phyloP scores from a whole-genome alignment of 305 asterid species.

The Rubia tinctorum region DNA sequence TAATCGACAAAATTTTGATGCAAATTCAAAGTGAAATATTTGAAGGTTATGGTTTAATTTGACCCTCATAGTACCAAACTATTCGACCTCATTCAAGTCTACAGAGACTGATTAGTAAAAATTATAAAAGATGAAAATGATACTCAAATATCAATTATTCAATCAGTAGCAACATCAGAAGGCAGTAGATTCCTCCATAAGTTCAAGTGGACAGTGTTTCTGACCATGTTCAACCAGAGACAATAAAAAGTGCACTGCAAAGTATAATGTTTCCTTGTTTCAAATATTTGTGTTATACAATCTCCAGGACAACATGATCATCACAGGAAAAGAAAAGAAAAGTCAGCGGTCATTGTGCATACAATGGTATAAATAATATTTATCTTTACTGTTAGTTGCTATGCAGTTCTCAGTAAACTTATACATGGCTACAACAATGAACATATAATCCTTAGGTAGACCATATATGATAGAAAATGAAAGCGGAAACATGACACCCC shows the following conservation, averaged over 20 bases:
- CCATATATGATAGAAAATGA: neutral
- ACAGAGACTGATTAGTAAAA: neutral
- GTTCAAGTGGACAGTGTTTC: neutral
- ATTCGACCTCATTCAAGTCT: neutral
- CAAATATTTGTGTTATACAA: neutral
- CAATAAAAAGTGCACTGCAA: neutral
- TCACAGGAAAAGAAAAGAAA: conserved; percentile 4
- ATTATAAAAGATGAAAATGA: neutral
- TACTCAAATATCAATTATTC: neutral
- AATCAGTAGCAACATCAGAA: neutral
- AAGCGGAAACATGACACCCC: neutral
- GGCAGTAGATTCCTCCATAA: neutral
- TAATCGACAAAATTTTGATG: neutral
- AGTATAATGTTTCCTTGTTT: neutral
- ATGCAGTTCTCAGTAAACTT: neutral
- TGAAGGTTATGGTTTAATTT: neutral
- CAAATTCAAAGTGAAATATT: neutral
- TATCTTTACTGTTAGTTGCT: neutral
- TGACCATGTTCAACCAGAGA: neutral
- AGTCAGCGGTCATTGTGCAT: neutral
- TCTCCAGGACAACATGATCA: neutral
- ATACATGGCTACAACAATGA: neutral
- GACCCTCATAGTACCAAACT: neutral
- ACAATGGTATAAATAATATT: neutral
- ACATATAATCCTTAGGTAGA: neutral